phyloP scores from a whole-genome alignment of 2,329 filamentous ascomycete genomes.

The Monilinia aucupariae region DNA sequence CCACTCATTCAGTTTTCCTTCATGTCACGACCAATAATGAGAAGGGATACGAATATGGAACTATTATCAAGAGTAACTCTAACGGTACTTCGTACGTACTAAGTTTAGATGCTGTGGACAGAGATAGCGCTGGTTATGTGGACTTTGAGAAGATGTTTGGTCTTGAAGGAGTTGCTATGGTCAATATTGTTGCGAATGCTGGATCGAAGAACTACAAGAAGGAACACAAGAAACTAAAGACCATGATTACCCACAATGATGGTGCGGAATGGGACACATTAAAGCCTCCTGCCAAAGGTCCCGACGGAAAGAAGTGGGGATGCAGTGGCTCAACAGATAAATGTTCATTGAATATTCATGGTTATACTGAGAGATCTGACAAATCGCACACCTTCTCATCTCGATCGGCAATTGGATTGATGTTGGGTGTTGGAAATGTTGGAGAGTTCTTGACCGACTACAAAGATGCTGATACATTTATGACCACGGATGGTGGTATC shows the following conservation, averaged over 20 bases:
- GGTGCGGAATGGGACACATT: slow-evolving; percentile 81
- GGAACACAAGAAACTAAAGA: slow-evolving; percentile 73
- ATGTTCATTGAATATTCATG: slow-evolving; percentile 88
- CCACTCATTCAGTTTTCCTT: slow-evolving; percentile 87
- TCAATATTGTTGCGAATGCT: slow-evolving; percentile 77
- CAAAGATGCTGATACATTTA: slow-evolving; percentile 74
- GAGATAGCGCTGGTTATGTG: slow-evolving; percentile 70
- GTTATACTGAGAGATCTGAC: slow-evolving; percentile 86
- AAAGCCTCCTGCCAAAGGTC: slow-evolving; percentile 63
- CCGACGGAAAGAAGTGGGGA: slow-evolving; percentile 63
- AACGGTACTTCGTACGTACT: slow-evolving; percentile 94
- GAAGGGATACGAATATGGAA: slow-evolving; percentile 65
- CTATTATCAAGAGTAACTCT: slow-evolving; percentile 95
- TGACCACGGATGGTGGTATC: slow-evolving; percentile 86
- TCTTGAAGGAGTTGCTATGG: slow-evolving; percentile 81
- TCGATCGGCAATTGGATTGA: slow-evolving; percentile 77
- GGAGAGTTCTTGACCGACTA: slow-evolving; percentile 46
- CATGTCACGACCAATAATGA: slow-evolving; percentile 76
- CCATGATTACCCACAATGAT: slow-evolving; percentile 94
- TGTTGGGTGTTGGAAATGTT: slow-evolving; percentile 90
- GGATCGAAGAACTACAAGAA: slow-evolving; percentile 50
- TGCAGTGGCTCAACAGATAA: slow-evolving; percentile 61
- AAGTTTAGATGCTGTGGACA: slow-evolving; percentile 75
- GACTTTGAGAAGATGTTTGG: slow-evolving; percentile 96
- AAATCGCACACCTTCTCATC: slow-evolving; percentile 83